Percentiles rank a stretch among this genome's conserved stretches.
phyloP scores from a whole-genome alignment of 2,329 filamentous ascomycete genomes.

The Herpotrichia juniperi region DNA sequence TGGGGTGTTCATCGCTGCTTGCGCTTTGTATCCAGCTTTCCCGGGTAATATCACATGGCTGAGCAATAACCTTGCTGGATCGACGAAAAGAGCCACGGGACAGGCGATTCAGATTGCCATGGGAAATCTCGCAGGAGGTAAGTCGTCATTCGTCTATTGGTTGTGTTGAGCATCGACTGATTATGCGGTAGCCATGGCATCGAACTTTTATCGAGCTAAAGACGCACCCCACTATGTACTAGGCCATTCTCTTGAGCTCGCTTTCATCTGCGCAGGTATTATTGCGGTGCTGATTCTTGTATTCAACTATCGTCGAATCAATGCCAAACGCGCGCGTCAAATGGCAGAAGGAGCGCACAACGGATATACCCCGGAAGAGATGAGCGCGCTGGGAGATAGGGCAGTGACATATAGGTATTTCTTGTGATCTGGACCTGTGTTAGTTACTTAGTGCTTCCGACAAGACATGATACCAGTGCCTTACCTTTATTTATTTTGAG shows the following conservation, averaged over 20 bases:
- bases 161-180: slow-evolving; percentile 11
- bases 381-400: slow-evolving; percentile 65
- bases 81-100: slow-evolving; percentile 58
- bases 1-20: slow-evolving; percentile 45
- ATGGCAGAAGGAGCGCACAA: slow-evolving; percentile 44
- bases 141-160: neutral
- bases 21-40: slow-evolving; percentile 45
- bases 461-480: neutral
- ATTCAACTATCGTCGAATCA: slow-evolving; percentile 62
- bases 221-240: slow-evolving; percentile 58
- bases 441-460: neutral
- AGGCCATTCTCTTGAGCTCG: slow-evolving; percentile 59
- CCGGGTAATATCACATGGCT: slow-evolving; percentile 56
- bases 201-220: slow-evolving; percentile 69
- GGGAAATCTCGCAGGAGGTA: slow-evolving; percentile 52
- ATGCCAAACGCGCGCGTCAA: slow-evolving; percentile 58
- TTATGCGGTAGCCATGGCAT: slow-evolving; percentile 63
- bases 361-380: slow-evolving; percentile 56
- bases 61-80: slow-evolving; percentile 61
- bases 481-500: neutral
- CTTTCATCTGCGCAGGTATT: slow-evolving; percentile 55
- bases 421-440: slow-evolving; percentile 39
- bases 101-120: slow-evolving; percentile 57
- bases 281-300: slow-evolving; percentile 52
- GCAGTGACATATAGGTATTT: slow-evolving; percentile 70